A percentile compares a stretch with the other conserved stretches of the same genome.
phyloP scores from a whole-genome alignment of 129 eudicot genomes.

The Logfia minima region DNA sequence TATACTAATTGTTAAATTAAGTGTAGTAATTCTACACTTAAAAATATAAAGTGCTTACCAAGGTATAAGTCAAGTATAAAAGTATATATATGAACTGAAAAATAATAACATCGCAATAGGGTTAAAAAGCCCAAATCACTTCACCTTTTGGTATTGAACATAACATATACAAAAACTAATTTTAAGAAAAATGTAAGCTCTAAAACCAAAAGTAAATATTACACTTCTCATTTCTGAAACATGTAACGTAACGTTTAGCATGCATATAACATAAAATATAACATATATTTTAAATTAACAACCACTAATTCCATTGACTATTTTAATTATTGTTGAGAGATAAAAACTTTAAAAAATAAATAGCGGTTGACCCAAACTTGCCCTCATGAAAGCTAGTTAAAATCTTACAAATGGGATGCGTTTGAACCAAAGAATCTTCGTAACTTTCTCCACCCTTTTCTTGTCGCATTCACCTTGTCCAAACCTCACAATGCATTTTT shows the following conservation, averaged over 20 bases:
- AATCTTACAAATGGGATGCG: constrained; percentile 37
- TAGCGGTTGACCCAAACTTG: constrained; percentile 53
- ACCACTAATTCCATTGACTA: too few species aligned
- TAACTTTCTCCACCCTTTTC: constrained; percentile 54
- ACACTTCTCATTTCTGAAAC: neutral
- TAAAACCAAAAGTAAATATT: neutral
- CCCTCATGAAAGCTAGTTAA: constrained; percentile 27
- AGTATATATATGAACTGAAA: too few species aligned
- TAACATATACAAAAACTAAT: neutral
- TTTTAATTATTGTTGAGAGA: neutral
- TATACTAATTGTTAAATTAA: neutral
- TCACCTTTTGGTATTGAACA: neutral
- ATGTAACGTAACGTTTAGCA: neutral
- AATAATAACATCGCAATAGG: neutral
- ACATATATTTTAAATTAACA: too few species aligned
- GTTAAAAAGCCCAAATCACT: neutral
- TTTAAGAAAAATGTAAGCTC: too few species aligned
- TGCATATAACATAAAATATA: too few species aligned
- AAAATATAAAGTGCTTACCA: neutral
- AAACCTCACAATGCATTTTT: constrained; percentile 26
- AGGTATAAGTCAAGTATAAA: too few species aligned
- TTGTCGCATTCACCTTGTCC: constrained; percentile 51
- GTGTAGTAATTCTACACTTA: too few species aligned
- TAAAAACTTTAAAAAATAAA: neutral
- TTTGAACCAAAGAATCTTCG: constrained; percentile 64